Evolutionary conservation across 768 basidiomycete species (phyloP).

Genomic region (Kwoniella shandongensis): DNA sequence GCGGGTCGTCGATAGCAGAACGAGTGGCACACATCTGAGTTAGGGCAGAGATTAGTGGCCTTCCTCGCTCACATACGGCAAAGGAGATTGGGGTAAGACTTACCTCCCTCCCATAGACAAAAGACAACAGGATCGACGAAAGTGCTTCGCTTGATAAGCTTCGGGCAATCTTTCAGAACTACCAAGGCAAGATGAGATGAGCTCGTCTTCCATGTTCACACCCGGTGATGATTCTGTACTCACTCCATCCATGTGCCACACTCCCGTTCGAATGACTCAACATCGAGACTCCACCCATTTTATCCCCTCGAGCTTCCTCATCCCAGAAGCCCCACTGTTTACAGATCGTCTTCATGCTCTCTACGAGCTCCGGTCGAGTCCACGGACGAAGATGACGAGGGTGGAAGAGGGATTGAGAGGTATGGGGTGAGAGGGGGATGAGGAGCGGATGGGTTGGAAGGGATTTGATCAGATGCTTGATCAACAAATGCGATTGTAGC

Average conservation of each 20-base stretch:
- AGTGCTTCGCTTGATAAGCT: slow-evolving; percentile 71
- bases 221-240: slow-evolving; percentile 12
- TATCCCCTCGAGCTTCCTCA: slow-evolving; percentile 13
- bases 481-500: slow-evolving; percentile 64
- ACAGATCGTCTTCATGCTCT: slow-evolving; percentile 62
- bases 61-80: not conserved
- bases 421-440: slow-evolving; percentile 76
- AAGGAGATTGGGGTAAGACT: slow-evolving; percentile 51
- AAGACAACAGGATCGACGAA: slow-evolving; percentile 84
- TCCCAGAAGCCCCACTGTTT: slow-evolving; percentile 66
- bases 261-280: slow-evolving; percentile 89
- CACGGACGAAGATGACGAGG: slow-evolving; percentile 70
- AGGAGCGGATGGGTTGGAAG: slow-evolving; percentile 72
- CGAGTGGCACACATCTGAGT: slow-evolving; percentile 76
- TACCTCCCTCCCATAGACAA: slow-evolving; percentile 92
- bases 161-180: slow-evolving; percentile 72
- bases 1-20: slow-evolving; percentile 74
- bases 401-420: slow-evolving; percentile 83
- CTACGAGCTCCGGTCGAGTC: slow-evolving; percentile 63
- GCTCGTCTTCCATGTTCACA: not conserved
- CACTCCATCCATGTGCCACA: slow-evolving; percentile 78
- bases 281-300: slow-evolving; percentile 65
- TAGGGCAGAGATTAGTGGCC: not conserved
- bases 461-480: slow-evolving; percentile 46
- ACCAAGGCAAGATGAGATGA: not conserved